Evolutionary conservation across 495 filamentous ascomycete genomes (phyloP).

Genomic region (Clavariopsis aquatica): DNA sequence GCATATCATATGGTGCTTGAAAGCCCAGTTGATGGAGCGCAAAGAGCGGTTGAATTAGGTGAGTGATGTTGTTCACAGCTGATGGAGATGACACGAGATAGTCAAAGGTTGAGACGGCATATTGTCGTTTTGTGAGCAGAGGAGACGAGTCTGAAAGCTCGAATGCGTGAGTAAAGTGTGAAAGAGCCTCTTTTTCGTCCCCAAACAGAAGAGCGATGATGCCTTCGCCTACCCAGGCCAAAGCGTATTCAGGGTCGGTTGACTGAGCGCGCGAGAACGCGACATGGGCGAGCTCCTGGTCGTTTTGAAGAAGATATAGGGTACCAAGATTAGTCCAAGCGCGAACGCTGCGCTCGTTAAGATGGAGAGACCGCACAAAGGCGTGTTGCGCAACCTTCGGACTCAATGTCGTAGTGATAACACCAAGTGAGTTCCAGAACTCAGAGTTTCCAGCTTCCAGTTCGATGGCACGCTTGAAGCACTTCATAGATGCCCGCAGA

Average conservation of each 20-base stretch:
- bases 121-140: slow-evolving; percentile 70
- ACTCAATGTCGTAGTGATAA: slow-evolving; percentile 80
- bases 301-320: slow-evolving; percentile 80
- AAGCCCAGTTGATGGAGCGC: slow-evolving; percentile 76
- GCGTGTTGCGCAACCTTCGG: slow-evolving; percentile 90
- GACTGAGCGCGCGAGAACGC: slow-evolving; percentile 91
- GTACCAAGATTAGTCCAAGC: slow-evolving; percentile 90
- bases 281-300: slow-evolving; percentile 78
- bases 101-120: slow-evolving; percentile 77
- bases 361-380: slow-evolving; percentile 84
- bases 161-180: slow-evolving; percentile 91
- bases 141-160: slow-evolving; percentile 81
- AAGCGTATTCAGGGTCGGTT: slow-evolving; percentile 85
- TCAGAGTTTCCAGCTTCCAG: slow-evolving; percentile 92
- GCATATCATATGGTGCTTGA: slow-evolving; percentile 65
- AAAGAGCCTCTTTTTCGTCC: slow-evolving; percentile 70
- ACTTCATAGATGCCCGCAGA: slow-evolving; percentile 78
- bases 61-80: slow-evolving; percentile 60
- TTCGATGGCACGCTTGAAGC: slow-evolving; percentile 97
- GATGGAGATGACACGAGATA: slow-evolving; percentile 59
- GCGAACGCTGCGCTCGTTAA: slow-evolving; percentile 83
- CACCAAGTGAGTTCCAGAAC: slow-evolving; percentile 96
- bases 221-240: slow-evolving; percentile 93
- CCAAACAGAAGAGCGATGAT: slow-evolving; percentile 75
- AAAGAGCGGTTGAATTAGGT: slow-evolving; percentile 77